Evolutionary conservation across 148 eudicot genomes (phyloP), one percentile per base, ranked within the genome.

Genomic region (Dysphania ambrosioides): DNA sequence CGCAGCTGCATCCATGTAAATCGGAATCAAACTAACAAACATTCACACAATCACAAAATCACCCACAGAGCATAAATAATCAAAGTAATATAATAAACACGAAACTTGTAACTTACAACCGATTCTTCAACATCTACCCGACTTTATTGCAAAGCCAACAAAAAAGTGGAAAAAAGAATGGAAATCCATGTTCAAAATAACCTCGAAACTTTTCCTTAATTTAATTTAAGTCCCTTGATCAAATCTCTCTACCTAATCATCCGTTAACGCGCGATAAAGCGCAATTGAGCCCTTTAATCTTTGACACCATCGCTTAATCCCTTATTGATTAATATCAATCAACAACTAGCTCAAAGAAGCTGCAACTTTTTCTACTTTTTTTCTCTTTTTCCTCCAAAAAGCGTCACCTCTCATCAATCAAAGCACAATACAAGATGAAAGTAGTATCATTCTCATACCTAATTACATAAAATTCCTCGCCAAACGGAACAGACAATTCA

Each of bases 1-100:
- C 63, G 99, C 99, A 74, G 94, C 99, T 95, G 92, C 79, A 82
- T n/a, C 76, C 80, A 65, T 47, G n/a, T n/a, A n/a, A n/a, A n/a
- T n/a, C n/a, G 42, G 60, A 75, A 75, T 66, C 63, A 27, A 26
- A 53, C 35, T 24, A 27, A 65, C n/a, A n/a, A n/a, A n/a, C n/a
- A n/a, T n/a, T n/a, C n/a, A n/a, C n/a, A n/a, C n/a, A n/a, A n/a
- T 35, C 7, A 5, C 40, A 5, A 24, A 7, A 29, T 16, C 26
- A 44, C 44, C 5, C 2, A 65, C 47, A 65, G 26, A 59, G 18
- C 10, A 15, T 53, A 32, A 24, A 59, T 59, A 57, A 7, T n/a
- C n/a, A n/a, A n/a, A n/a, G n/a, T 35, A 36, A 2, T 21, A 34
- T 21, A 21, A 66, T 24, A 66, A 24, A 24, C 49, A 40, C 12